Percentiles rank a stretch among this genome's conserved stretches.
These are phyloP conservation scores for Taiwanofungus camphoratus DNA, from an alignment of 1,284 basidiomycete genomes.

Conservation along the genomic window DNA sequence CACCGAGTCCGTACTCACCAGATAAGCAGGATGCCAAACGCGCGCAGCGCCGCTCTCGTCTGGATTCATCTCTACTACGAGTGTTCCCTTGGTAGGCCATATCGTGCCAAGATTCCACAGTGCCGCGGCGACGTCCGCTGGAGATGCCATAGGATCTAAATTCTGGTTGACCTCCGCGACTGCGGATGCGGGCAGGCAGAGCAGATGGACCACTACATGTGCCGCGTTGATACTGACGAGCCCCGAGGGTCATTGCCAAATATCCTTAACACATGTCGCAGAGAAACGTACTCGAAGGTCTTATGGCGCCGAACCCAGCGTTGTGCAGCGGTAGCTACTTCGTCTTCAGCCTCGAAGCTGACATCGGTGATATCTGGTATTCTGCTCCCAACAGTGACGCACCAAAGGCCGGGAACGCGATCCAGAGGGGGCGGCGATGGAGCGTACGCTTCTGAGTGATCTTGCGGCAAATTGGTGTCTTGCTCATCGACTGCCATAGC, in stretches of 20 bases:
- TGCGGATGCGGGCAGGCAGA: constrained; percentile 32
- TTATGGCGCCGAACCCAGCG: constrained; percentile 21
- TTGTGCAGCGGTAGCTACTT: constrained; percentile 22
- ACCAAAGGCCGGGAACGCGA: constrained; percentile 37
- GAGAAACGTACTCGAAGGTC: constrained; percentile 21
- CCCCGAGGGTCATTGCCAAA: constrained; percentile 14
- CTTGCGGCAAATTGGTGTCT: not conserved
- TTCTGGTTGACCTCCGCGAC: constrained; percentile 26
- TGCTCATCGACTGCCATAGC: no score
- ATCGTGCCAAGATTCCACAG: constrained; percentile 30
- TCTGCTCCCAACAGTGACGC: constrained; percentile 28
- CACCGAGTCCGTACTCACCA: constrained; percentile 28
- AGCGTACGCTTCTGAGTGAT: not conserved
- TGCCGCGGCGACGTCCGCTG: constrained; percentile 28
- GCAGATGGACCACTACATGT: constrained; percentile 33
- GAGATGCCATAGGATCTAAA: constrained; percentile 20
- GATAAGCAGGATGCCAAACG: constrained; percentile 25
- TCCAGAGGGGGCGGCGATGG: not conserved
- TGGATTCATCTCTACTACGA: constrained; percentile 41
- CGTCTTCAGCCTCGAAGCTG: constrained; percentile 31
- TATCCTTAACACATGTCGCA: constrained; percentile 7
- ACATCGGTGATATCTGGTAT: constrained; percentile 25
- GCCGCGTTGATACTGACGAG: constrained; percentile 10
- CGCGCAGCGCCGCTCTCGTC: constrained; percentile 28
- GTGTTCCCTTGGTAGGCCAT: constrained; percentile 43